These are phyloP conservation scores for Xylaria sp. DNA, from an alignment of 2,329 filamentous ascomycete genomes.

Conservation along the genomic window DNA sequence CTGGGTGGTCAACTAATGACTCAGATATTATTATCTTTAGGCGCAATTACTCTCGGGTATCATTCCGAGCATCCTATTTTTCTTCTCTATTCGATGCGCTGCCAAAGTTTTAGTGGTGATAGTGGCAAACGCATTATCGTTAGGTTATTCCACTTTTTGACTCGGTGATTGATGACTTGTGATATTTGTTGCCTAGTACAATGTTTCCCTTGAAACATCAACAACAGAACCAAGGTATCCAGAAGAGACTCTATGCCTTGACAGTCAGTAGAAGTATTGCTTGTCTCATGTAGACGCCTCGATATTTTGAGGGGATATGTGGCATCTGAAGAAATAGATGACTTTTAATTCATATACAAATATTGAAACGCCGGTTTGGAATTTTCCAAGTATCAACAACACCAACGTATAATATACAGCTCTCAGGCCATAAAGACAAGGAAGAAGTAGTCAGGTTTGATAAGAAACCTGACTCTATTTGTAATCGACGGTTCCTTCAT, in stretches of 20 bases:
- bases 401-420: neutral
- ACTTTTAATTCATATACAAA: neutral
- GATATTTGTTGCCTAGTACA: neutral
- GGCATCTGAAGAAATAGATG: neutral
- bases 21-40: constrained; percentile 6
- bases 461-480: neutral
- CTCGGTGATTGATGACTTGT: neutral
- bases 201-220: neutral
- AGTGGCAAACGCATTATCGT: neutral
- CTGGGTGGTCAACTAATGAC: neutral
- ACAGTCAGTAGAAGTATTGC: neutral
- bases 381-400: neutral
- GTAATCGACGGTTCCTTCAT: neutral
- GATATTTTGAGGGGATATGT: neutral
- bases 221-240: neutral
- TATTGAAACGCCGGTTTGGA: neutral
- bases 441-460: neutral
- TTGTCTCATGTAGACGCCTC: neutral
- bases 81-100: neutral
- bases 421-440: neutral
- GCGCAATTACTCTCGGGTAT: constrained; percentile 4
- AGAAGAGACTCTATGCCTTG: neutral
- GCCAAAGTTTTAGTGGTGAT: neutral
- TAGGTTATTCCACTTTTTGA: neutral
- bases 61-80: neutral